Evolutionary conservation across 2,329 filamentous ascomycete genomes (phyloP).

Genomic region (Nemania serpens): DNA sequence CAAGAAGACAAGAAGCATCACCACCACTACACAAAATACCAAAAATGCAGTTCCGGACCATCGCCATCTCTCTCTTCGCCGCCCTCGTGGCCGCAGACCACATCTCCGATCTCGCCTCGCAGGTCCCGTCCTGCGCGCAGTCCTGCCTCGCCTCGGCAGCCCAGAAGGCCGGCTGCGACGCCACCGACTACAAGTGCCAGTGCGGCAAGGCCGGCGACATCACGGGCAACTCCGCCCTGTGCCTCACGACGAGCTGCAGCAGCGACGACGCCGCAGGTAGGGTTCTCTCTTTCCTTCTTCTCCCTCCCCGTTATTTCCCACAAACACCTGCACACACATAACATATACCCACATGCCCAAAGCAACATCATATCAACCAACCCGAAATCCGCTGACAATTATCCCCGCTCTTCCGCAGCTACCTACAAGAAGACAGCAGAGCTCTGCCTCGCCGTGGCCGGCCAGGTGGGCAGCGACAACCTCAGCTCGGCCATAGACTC

Average conservation of each 20-base stretch:
- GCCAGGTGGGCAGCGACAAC: constrained; percentile 6
- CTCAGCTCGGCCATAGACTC: constrained; percentile 8
- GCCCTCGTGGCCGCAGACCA: constrained; percentile 33
- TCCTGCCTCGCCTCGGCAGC: constrained; percentile 44
- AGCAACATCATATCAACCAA: too few relatives aligned
- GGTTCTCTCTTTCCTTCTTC: constrained; percentile 9
- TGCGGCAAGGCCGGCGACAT: constrained; percentile 45
- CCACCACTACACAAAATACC: neutral
- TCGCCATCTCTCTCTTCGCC: constrained; percentile 35
- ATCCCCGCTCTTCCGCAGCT: neutral
- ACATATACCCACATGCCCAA: too few relatives aligned
- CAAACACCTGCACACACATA: neutral
- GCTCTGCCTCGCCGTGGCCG: constrained; percentile 33
- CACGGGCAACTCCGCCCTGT: constrained; percentile 42
- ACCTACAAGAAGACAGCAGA: constrained; percentile 21
- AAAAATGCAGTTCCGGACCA: constrained; percentile 41
- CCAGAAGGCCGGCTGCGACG: constrained; percentile 41
- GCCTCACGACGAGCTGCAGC: constrained; percentile 43
- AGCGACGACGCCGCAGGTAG: constrained; percentile 45
- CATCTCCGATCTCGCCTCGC: constrained; percentile 34
- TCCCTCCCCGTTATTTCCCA: neutral
- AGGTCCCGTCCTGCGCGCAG: constrained; percentile 47
- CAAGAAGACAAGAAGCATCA: too few relatives aligned
- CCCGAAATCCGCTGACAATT: neutral
- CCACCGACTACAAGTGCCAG: constrained; percentile 45